A percentile compares a stretch with the other conserved stretches of the same genome.
Evolutionary conservation across 192 early-diverging fungal genomes (phyloP).

Genomic region (Gaertneriomyces semiglobifer): DNA sequence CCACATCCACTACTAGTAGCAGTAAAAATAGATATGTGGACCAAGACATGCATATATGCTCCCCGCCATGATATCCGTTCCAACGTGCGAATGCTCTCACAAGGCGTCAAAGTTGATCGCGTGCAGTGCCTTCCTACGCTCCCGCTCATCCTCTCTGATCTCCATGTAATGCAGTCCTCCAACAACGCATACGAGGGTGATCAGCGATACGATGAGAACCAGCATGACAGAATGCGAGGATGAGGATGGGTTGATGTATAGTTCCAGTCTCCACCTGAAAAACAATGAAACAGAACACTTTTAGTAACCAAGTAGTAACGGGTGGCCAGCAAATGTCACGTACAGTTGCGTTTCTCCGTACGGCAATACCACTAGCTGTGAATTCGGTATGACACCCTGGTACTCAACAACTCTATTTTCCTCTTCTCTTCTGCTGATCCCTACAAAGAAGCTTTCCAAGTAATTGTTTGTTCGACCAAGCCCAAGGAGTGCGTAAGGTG

Average conservation of each 20-base stretch:
- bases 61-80: too few relatives aligned
- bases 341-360: constrained; percentile 48
- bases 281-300: not conserved
- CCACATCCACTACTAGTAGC: too few relatives aligned
- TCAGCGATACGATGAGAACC: constrained; percentile 65
- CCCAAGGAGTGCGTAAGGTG: constrained; percentile 82
- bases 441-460: constrained; percentile 89
- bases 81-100: constrained; percentile 21
- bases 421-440: constrained; percentile 61
- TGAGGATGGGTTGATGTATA: constrained; percentile 85
- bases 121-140: constrained; percentile 73
- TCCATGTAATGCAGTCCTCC: constrained; percentile 70
- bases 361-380: constrained; percentile 83
- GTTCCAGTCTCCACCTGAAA: constrained; percentile 75
- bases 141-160: constrained; percentile 76
- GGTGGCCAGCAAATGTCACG: not conserved
- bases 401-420: constrained; percentile 56
- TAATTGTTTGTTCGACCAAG: constrained; percentile 95
- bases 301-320: not conserved
- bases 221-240: constrained; percentile 80
- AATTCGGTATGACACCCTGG: constrained; percentile 90
- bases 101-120: constrained; percentile 92
- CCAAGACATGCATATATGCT: too few relatives aligned
- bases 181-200: constrained; percentile 69
- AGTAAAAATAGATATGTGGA: too few relatives aligned